Base-by-base conservation (phyloP, 805 yeast species). In the Kazachstania taianensis region DNA sequence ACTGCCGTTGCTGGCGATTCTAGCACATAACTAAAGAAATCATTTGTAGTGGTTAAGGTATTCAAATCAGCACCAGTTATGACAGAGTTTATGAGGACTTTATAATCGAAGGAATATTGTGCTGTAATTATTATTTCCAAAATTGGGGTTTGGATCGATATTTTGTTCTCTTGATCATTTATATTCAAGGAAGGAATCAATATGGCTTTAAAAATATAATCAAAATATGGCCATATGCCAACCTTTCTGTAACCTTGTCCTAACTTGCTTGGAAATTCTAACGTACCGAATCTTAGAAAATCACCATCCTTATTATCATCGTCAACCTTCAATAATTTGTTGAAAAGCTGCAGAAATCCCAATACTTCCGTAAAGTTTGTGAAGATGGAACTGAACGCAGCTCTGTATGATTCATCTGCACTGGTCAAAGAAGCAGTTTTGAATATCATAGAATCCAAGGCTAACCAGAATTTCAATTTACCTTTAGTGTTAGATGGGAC, bases 201-300 rank as follows among this genome's bases (percentile, higher is more conserved):
- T 0, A 86, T 73, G 29, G 80, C 81, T 9, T 69, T 60, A n/a
- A 81, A 50, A 10, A 86, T 53, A 46, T 73, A 85, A 36, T 84
- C 89, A 36, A 82, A 54, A 48, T 87, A 89, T 3, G 92, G 85
- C 73, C 86, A 74, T 5, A 85, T 57, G 2, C 95, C 94, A 13
- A 66, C 55, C 22, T 66, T 70, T 46, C 94, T 68, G 43, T 75
- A 71, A 0, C 65, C 63, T 2, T 53, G 52, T 0, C 95, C 95
- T 19, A 85, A 53, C 35, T 69, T 73, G 5, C 62, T 46, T 1
- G 94, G 94, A 47, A 67, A 81, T 9, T 74, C 65, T 10, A 77
- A 49, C 5, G 63, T 65, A 12, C 72, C 68, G 42, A 67, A 63
- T 3, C 55, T 55, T 31, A 59, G 47, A 20, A 44, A 40, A 3